phyloP scores from a whole-genome alignment of 345 rosid species.

The Theobroma cacao region DNA sequence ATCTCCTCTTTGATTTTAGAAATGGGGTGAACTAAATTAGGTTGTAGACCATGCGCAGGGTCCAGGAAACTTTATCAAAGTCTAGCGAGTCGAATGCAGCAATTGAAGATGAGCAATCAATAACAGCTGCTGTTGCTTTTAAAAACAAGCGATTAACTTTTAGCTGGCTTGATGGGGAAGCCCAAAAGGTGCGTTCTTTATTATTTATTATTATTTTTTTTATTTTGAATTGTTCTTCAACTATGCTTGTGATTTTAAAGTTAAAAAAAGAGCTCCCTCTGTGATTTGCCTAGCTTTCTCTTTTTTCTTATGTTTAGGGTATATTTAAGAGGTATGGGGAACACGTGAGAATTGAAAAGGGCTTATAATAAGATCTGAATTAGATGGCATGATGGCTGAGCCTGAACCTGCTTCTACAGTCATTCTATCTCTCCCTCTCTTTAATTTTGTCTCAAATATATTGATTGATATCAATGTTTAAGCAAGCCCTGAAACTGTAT shows the following conservation, averaged over 20 bases:
- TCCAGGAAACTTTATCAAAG: conserved; percentile 52
- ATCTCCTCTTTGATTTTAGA: conserved; percentile 17
- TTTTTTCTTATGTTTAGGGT: not conserved
- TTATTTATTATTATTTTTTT: not conserved
- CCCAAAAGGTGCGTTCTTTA: conserved; percentile 58
- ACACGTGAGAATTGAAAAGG: not conserved
- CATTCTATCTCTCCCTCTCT: not conserved
- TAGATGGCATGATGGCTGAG: not conserved
- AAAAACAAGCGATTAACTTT: conserved; percentile 68
- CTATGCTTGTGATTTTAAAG: not conserved
- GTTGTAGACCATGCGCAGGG: conserved; percentile 86
- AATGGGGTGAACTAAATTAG: conserved; percentile 30
- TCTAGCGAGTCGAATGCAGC: conserved; percentile 30
- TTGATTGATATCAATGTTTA: not conserved
- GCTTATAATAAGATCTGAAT: conserved; percentile 1
- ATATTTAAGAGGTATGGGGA: not conserved
- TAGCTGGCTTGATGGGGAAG: conserved; percentile 94
- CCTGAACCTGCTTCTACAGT: not conserved
- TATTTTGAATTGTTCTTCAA: not conserved
- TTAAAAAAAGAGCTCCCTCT: not conserved
- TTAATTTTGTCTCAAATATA: not conserved
- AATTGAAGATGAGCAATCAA: conserved; percentile 36
- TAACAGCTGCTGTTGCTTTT: conserved; percentile 47
- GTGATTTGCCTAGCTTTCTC: not conserved
- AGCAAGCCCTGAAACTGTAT: not conserved